A percentile compares a stretch with the other conserved stretches of the same genome.
These are phyloP conservation scores for Yarrowia galli DNA, from an alignment of 1,139 yeast species.

Conservation along the genomic window DNA sequence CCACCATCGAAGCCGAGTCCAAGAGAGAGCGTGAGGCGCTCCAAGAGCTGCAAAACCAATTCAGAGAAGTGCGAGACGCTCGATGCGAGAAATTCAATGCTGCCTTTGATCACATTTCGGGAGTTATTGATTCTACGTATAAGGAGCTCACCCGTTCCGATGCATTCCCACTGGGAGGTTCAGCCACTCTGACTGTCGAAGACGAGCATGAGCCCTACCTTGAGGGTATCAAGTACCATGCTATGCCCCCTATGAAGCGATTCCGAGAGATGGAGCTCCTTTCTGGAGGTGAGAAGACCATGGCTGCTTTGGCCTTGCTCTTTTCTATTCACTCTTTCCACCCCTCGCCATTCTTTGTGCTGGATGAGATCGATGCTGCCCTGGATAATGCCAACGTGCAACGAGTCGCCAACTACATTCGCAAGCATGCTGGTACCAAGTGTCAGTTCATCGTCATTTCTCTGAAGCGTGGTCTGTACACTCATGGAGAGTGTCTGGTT, in stretches of 20 bases:
- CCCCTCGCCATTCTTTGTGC: conserved; percentile 94
- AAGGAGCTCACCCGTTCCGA: conserved; percentile 78
- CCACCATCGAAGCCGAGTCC: conserved; percentile 70
- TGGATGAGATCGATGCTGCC: conserved; percentile 98
- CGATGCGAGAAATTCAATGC: conserved; percentile 69
- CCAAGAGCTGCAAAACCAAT: conserved; percentile 61
- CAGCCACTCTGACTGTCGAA: conserved; percentile 86
- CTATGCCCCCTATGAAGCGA: conserved; percentile 96
- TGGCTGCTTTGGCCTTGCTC: conserved; percentile 91
- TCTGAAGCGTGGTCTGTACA: conserved; percentile 84
- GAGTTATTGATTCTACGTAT: conserved; percentile 77
- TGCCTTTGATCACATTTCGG: conserved; percentile 80
- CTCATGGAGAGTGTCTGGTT: conserved; percentile 86
- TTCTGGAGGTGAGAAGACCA: conserved; percentile 96
- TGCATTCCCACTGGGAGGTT: conserved; percentile 77
- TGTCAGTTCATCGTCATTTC: conserved; percentile 91
- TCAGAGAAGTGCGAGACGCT: conserved; percentile 64
- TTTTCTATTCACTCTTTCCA: conserved; percentile 91
- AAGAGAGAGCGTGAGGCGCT: conserved; percentile 68
- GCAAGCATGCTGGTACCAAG: conserved; percentile 70
- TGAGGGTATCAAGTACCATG: conserved; percentile 86
- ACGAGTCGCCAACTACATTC: conserved; percentile 83
- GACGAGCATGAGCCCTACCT: conserved; percentile 85
- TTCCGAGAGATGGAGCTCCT: conserved; percentile 91
- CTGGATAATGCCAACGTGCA: conserved; percentile 88